phyloP scores from a whole-genome alignment of 2,329 filamentous ascomycete genomes.

The Fusarium odoratissimum region DNA sequence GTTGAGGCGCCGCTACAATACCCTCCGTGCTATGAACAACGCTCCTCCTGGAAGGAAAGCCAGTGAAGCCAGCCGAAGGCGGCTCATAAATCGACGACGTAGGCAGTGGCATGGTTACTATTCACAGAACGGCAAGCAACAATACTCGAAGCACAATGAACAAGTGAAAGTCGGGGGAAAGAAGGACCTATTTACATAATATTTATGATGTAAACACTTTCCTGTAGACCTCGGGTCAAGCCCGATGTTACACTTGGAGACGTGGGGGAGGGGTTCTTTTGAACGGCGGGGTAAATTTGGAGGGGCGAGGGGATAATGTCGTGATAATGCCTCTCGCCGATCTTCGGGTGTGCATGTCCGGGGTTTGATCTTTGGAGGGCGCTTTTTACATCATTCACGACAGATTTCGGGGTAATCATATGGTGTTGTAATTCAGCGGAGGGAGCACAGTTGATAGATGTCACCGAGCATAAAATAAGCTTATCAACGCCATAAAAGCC shows the following conservation, averaged over 20 bases:
- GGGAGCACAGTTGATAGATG: too few species aligned
- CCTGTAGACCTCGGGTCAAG: constrained; percentile 16
- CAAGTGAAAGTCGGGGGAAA: neutral
- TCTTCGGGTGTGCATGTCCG: constrained; percentile 17
- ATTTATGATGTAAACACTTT: neutral
- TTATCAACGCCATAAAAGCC: neutral
- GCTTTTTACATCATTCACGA: neutral
- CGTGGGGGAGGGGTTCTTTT: constrained; percentile 20
- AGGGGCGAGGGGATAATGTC: constrained; percentile 19
- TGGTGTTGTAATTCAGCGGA: too few species aligned
- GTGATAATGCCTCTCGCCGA: constrained; percentile 37
- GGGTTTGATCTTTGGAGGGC: constrained; percentile 15
- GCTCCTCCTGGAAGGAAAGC: constrained; percentile 84
- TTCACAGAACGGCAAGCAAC: too few species aligned
- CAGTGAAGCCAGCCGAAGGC: constrained; percentile 63
- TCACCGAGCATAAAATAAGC: neutral
- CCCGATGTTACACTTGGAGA: constrained; percentile 2
- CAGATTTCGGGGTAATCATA: neutral
- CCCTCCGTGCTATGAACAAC: constrained; percentile 94
- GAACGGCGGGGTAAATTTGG: constrained; percentile 36
- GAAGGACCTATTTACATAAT: neutral
- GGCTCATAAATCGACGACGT: constrained; percentile 61
- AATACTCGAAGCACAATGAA: too few species aligned
- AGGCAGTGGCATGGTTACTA: constrained; percentile 58
- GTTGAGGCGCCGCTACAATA: constrained; percentile 91